A percentile compares a stretch with the other conserved stretches of the same genome.
These are phyloP conservation scores for Pythium brachiatum DNA, from an alignment of 352 stramenopile species.

Conservation along the genomic window DNA sequence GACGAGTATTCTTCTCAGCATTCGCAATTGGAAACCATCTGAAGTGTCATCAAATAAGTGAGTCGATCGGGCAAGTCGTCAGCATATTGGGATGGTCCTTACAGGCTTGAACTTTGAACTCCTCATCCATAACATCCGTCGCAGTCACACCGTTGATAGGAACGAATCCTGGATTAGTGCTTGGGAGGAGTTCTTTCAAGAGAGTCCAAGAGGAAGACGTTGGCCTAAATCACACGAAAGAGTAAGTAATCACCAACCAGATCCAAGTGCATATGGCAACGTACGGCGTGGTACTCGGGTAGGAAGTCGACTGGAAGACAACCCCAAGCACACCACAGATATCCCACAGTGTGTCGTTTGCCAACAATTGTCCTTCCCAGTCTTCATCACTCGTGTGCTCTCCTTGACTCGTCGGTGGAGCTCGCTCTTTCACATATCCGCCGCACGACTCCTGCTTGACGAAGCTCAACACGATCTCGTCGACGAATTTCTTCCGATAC, in stretches of 20 bases:
- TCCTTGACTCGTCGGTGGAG: conserved; percentile 1
- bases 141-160: not conserved
- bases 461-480: conserved; percentile 12
- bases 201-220: conserved; percentile 13
- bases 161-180: not conserved
- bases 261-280: no score
- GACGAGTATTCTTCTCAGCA: conserved; percentile 14
- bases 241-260: no score
- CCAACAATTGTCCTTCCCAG: conserved; percentile 17
- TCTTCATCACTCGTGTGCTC: conserved; percentile 5
- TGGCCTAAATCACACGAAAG: not conserved
- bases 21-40: conserved; percentile 24
- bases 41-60: not conserved
- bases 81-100: not conserved
- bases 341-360: conserved; percentile 24
- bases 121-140: not conserved
- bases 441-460: conserved; percentile 10
- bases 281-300: not conserved
- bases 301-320: conserved; percentile 6
- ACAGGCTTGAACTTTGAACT: conserved; percentile 23
- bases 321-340: conserved; percentile 8
- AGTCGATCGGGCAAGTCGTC: not conserved
- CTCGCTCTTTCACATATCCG: conserved; percentile 23
- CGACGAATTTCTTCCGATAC: conserved; percentile 24
- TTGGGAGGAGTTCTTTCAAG: conserved; percentile 14